Evolutionary conservation across 2,329 filamentous ascomycete species (phyloP).

Genomic region (Neoarthrinium moseri): DNA sequence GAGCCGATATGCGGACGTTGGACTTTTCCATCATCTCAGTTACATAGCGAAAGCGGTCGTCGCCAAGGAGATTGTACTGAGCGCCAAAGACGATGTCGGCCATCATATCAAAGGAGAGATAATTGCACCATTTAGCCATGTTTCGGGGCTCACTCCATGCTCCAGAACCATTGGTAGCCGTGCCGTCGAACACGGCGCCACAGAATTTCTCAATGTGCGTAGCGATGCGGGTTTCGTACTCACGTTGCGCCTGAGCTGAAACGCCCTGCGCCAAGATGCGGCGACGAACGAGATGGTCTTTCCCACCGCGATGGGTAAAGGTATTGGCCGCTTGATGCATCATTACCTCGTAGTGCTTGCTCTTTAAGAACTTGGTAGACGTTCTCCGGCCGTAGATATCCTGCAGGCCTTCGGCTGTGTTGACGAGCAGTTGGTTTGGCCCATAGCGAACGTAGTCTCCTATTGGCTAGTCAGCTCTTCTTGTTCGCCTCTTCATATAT

Average conservation of each 20-base stretch:
- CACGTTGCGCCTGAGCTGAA: constrained; percentile 6
- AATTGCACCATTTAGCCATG: constrained; percentile 13
- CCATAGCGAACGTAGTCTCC: constrained; percentile 12
- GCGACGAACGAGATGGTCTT: constrained; percentile 8
- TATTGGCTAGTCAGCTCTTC: not conserved
- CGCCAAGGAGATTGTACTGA: constrained; percentile 8
- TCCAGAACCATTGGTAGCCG: not conserved
- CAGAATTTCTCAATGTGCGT: constrained; percentile 11
- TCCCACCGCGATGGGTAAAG: constrained; percentile 9
- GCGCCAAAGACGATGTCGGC: constrained; percentile 10
- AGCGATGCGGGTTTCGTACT: constrained; percentile 8
- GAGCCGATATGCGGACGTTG: constrained; percentile 11
- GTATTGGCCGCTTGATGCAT: constrained; percentile 10
- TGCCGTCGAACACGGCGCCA: not conserved
- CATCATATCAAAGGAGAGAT: constrained; percentile 13
- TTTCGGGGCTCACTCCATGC: constrained; percentile 7
- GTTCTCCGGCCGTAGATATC: constrained; percentile 9
- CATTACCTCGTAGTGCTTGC: constrained; percentile 5
- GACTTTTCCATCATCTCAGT: constrained; percentile 10
- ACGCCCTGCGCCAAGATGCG: constrained; percentile 11
- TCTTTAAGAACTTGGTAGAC: constrained; percentile 8
- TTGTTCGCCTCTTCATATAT: no score
- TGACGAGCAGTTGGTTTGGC: constrained; percentile 10
- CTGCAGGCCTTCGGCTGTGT: constrained; percentile 9
- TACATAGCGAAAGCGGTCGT: constrained; percentile 10